These are phyloP conservation scores for Pezizomycotina sp. DNA, from an alignment of 2,329 filamentous ascomycete genomes.

Conservation along the genomic window DNA sequence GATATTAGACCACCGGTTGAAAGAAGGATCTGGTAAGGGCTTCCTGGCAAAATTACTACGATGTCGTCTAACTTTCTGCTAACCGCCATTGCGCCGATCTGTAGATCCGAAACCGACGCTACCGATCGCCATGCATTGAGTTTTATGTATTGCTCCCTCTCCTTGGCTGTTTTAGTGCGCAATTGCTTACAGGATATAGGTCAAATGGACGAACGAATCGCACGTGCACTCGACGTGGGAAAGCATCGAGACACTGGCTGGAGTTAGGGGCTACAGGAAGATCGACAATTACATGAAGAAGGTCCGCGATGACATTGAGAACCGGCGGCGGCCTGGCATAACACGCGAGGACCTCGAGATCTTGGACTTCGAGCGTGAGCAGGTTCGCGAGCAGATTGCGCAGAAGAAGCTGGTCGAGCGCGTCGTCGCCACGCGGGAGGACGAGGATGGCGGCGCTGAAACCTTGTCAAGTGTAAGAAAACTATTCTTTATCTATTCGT, in stretches of 20 bases:
- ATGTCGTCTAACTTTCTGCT: constrained; percentile 26
- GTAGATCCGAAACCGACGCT: constrained; percentile 31
- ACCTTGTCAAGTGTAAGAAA: constrained; percentile 70
- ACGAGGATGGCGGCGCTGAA: constrained; percentile 69
- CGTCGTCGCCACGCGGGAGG: constrained; percentile 68
- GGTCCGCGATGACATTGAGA: constrained; percentile 60
- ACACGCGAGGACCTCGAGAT: constrained; percentile 41
- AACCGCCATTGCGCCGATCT: constrained; percentile 17
- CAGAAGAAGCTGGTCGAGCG: constrained; percentile 88
- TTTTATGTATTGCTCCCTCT: constrained; percentile 38
- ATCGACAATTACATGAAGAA: constrained; percentile 92
- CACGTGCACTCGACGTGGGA: constrained; percentile 97
- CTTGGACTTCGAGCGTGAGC: constrained; percentile 87
- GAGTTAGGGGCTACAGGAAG: constrained; percentile 70
- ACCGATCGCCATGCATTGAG: constrained; percentile 55
- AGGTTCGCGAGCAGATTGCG: constrained; percentile 69
- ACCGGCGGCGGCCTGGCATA: constrained; percentile 63
- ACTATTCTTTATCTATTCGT: constrained; percentile 19
- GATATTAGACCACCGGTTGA: constrained; percentile 70
- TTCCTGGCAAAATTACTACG: constrained; percentile 20
- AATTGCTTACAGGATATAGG: constrained; percentile 35
- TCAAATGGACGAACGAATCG: constrained; percentile 95
- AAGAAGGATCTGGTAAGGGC: constrained; percentile 41
- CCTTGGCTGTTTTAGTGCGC: not conserved
- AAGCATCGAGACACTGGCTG: constrained; percentile 52